phyloP scores from a whole-genome alignment of 768 basidiomycete genomes.

The Suillus bovinus region DNA sequence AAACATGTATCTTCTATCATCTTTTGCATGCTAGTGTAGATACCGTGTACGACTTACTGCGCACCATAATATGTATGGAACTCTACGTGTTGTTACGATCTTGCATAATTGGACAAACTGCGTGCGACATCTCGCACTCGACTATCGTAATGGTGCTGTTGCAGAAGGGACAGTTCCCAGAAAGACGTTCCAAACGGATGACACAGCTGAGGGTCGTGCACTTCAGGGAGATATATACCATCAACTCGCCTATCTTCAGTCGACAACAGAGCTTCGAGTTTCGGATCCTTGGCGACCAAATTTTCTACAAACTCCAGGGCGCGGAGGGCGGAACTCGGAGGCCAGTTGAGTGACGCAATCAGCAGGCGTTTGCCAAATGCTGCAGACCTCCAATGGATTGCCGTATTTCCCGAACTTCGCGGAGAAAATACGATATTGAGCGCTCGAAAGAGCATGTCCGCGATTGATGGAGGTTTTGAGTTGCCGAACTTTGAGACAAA shows the following conservation, averaged over 20 bases:
- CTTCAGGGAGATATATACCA: slow-evolving; percentile 81
- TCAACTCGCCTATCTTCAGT: slow-evolving; percentile 85
- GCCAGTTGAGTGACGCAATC: slow-evolving; percentile 78
- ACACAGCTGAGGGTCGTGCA: slow-evolving; percentile 86
- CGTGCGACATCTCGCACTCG: slow-evolving; percentile 67
- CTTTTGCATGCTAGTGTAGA: slow-evolving; percentile 32
- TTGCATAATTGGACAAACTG: slow-evolving; percentile 49
- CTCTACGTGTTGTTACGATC: slow-evolving; percentile 34
- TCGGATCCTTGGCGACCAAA: slow-evolving; percentile 74
- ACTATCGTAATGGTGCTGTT: slow-evolving; percentile 61
- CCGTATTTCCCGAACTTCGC: slow-evolving; percentile 50
- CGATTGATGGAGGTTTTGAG: slow-evolving; percentile 38
- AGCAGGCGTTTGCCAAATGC: slow-evolving; percentile 95
- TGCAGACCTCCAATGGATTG: slow-evolving; percentile 75
- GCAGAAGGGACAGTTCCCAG: slow-evolving; percentile 78
- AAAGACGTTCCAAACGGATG: slow-evolving; percentile 83
- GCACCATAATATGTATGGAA: slow-evolving; percentile 24
- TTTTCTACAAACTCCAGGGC: slow-evolving; percentile 72
- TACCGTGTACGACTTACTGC: slow-evolving; percentile 29
- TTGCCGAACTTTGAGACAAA: slow-evolving; percentile 27
- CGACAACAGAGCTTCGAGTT: slow-evolving; percentile 80
- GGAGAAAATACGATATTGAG: slow-evolving; percentile 82
- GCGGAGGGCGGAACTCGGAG: slow-evolving; percentile 61
- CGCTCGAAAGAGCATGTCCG: slow-evolving; percentile 85
- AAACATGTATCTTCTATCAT: slow-evolving; percentile 23